phyloP scores from a whole-genome alignment of 1,139 yeast species.

The Kurtzmaniella quercitrusa region DNA sequence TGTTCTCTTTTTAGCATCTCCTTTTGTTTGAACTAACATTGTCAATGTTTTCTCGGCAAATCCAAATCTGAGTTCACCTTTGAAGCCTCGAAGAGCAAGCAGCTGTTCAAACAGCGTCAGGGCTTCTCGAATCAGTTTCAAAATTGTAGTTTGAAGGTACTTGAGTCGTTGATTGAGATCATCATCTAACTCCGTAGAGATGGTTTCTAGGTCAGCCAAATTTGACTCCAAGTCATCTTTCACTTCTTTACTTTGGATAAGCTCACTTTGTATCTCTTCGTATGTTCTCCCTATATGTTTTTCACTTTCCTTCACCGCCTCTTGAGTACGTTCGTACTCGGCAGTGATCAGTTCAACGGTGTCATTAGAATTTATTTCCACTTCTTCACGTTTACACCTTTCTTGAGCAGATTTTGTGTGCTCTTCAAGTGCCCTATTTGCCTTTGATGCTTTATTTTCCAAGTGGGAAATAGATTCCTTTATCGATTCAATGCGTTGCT shows the following conservation, averaged over 20 bases:
- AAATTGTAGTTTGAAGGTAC: constrained; percentile 45
- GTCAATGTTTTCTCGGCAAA: constrained; percentile 46
- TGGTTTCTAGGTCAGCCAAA: constrained; percentile 19
- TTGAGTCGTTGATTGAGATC: constrained; percentile 47
- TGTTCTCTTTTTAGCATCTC: constrained; percentile 56
- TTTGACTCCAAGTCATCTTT: constrained; percentile 27
- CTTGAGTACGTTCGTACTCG: constrained; percentile 29
- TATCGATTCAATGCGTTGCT: constrained; percentile 11
- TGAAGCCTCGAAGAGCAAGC: constrained; percentile 64
- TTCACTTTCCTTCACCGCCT: constrained; percentile 36
- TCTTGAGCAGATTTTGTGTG: constrained; percentile 25
- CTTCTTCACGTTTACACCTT: constrained; percentile 27
- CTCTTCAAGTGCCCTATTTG: constrained; percentile 17
- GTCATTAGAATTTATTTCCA: constrained; percentile 25
- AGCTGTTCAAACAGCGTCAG: constrained; percentile 51
- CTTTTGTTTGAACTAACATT: constrained; percentile 58
- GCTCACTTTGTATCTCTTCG: constrained; percentile 35
- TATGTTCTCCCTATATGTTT: constrained; percentile 28
- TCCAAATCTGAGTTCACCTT: constrained; percentile 67
- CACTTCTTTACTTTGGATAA: constrained; percentile 19
- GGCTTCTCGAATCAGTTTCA: constrained; percentile 29
- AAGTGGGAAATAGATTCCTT: constrained; percentile 11
- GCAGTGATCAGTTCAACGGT: constrained; percentile 32
- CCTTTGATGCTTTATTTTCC: constrained; percentile 14
- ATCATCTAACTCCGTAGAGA: constrained; percentile 20